A percentile compares a stretch with the other conserved stretches of the same genome.
Evolutionary conservation across 805 yeast species (phyloP).

Genomic region (Lipomyces starkeyi): DNA sequence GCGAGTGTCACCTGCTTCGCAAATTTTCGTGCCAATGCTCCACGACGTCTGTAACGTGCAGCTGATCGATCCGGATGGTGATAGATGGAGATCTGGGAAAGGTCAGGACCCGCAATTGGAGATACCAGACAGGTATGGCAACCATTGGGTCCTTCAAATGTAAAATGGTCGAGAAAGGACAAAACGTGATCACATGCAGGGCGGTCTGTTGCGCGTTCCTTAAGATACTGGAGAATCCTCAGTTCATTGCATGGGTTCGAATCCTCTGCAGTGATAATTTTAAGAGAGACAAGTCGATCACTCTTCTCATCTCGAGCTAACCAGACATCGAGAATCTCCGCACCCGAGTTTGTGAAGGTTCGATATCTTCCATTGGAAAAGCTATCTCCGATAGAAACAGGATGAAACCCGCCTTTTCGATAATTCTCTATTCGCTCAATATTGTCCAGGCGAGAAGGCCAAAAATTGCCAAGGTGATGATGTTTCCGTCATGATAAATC

Average conservation of each 20-base stretch:
- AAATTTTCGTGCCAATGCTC: no score
- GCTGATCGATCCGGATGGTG: no score
- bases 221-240: constrained; percentile 64
- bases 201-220: constrained; percentile 64
- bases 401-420: constrained; percentile 4
- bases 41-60: no score
- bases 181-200: constrained; percentile 85
- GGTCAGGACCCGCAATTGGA: not conserved
- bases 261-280: not conserved
- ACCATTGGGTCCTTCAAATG: constrained; percentile 89
- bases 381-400: constrained; percentile 4
- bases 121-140: constrained; percentile 89
- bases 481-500: no score
- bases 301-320: not conserved
- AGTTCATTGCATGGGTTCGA: constrained; percentile 1
- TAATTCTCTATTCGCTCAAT: constrained; percentile 1
- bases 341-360: constrained; percentile 1
- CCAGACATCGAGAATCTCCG: constrained; percentile 6
- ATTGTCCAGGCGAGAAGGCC: constrained; percentile 6
- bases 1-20: no score
- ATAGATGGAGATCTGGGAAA: no score
- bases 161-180: constrained; percentile 79
- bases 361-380: constrained; percentile 1
- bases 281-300: not conserved
- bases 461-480: no score